Evolutionary conservation across 108 stramenopile genomes (phyloP).

Genomic region (Aureococcus anophagefferens): DNA sequence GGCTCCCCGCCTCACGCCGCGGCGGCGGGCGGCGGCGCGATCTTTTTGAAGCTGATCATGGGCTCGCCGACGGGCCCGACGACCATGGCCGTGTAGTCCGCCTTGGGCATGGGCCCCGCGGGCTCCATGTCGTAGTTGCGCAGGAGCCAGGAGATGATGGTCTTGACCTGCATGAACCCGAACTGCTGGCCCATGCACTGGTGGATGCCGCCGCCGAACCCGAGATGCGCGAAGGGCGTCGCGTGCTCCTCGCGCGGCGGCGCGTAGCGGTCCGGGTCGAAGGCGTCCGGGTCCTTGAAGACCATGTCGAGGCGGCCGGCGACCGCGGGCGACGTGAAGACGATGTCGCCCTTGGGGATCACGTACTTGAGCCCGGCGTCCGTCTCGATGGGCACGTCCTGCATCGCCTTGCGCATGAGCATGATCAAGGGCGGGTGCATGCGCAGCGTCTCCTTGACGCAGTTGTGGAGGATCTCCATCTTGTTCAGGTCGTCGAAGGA

Average conservation of each 20-base stretch:
- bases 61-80: conserved; percentile 94
- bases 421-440: conserved; percentile 96
- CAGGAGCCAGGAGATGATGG: conserved; percentile 84
- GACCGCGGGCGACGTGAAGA: conserved; percentile 79
- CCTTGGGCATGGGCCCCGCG: conserved; percentile 61
- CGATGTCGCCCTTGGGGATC: conserved; percentile 84
- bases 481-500: conserved; percentile 65
- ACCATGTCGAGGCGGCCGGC: conserved; percentile 78
- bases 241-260: conserved; percentile 84
- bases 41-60: conserved; percentile 58
- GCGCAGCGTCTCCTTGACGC: conserved; percentile 89
- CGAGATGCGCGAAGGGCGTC: conserved; percentile 82
- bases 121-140: conserved; percentile 73
- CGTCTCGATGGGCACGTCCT: conserved; percentile 59
- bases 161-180: conserved; percentile 96
- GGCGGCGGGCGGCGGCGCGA: too few species aligned
- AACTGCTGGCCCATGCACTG: conserved; percentile 98
- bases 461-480: conserved; percentile 81
- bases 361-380: conserved; percentile 19
- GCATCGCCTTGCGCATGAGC: conserved; percentile 82
- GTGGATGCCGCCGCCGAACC: conserved; percentile 98
- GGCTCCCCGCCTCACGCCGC: too few species aligned
- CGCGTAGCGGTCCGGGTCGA: conserved; percentile 94
- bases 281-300: conserved; percentile 75
- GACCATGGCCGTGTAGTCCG: conserved; percentile 97